These are phyloP conservation scores for Globisporangium cystogenes DNA, from an alignment of 352 stramenopile genomes.

Conservation along the genomic window DNA sequence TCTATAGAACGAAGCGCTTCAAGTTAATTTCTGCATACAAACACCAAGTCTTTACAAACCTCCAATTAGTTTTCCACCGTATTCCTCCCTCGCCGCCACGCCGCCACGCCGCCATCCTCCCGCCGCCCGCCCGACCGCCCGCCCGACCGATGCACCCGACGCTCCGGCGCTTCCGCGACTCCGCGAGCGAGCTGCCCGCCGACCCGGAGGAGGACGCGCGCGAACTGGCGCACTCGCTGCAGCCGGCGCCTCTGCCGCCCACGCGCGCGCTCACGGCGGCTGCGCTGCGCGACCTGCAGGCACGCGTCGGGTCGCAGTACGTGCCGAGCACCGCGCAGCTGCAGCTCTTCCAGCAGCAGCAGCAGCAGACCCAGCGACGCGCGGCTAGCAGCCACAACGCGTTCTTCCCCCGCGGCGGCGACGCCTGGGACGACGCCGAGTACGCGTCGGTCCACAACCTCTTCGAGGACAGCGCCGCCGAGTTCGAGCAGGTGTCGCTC, in stretches of 20 bases:
- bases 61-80: no score
- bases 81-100: no score
- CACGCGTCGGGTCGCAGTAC: constrained; percentile 11
- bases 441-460: neutral
- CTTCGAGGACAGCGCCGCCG: neutral
- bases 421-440: neutral
- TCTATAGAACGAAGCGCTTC: no score
- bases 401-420: neutral
- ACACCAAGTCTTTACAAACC: no score
- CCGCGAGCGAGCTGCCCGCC: no score
- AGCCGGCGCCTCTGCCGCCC: constrained; percentile 2
- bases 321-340: constrained; percentile 8
- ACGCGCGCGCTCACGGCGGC: constrained; percentile 2
- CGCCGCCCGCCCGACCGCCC: no score
- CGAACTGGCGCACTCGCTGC: constrained; percentile 11
- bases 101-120: no score
- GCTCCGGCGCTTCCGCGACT: constrained; percentile 12
- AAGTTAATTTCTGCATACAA: no score
- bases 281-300: constrained; percentile 8
- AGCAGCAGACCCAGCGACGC: constrained; percentile 6
- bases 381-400: constrained; percentile 4
- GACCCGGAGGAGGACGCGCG: constrained; percentile 8
- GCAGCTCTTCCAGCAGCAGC: constrained; percentile 13
- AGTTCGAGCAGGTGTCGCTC: constrained; percentile 2
- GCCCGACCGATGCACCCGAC: constrained; percentile 5